phyloP scores from a whole-genome alignment of 75 land plant genomes.

The Sequoia sempervirens region DNA sequence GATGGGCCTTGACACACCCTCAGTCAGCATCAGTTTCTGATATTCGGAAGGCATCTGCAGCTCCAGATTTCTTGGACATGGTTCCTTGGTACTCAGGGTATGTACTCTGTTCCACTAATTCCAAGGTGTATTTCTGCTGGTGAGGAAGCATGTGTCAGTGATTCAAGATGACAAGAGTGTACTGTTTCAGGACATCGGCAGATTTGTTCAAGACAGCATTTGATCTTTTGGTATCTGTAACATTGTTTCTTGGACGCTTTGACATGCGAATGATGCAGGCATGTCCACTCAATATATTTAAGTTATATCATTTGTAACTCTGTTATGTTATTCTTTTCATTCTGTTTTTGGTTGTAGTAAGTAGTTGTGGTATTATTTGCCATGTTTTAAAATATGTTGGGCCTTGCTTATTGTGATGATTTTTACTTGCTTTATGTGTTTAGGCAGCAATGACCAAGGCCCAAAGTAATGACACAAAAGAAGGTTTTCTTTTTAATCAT shows the following conservation, averaged over 20 bases:
- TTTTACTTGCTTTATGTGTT: not conserved
- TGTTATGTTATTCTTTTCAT: not conserved
- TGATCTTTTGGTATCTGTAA: constrained; percentile 94
- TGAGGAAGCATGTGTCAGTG: not conserved
- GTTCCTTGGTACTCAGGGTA: constrained; percentile 99
- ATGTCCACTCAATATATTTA: not conserved
- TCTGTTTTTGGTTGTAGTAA: not conserved
- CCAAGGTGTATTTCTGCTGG: not conserved
- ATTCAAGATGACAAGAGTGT: not conserved
- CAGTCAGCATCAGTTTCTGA: constrained; percentile 59
- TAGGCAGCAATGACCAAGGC: constrained; percentile 89
- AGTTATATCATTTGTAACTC: not conserved
- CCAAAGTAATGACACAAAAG: constrained; percentile 46
- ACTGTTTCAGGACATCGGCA: constrained; percentile 85
- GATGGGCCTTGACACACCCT: constrained; percentile 99
- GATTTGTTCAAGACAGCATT: constrained; percentile 98
- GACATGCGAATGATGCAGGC: constrained; percentile 99
- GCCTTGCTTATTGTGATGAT: not conserved
- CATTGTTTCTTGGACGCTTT: constrained; percentile 97
- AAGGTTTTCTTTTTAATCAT: constrained; percentile 73
- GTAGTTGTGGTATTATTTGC: not conserved
- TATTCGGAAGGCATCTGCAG: constrained; percentile 53
- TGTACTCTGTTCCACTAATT: not conserved
- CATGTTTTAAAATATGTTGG: not conserved
- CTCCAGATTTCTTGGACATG: constrained; percentile 95